These are phyloP conservation scores for Yamadazyma trypodendri DNA, from an alignment of 1,139 yeast genomes.

Conservation along the genomic window DNA sequence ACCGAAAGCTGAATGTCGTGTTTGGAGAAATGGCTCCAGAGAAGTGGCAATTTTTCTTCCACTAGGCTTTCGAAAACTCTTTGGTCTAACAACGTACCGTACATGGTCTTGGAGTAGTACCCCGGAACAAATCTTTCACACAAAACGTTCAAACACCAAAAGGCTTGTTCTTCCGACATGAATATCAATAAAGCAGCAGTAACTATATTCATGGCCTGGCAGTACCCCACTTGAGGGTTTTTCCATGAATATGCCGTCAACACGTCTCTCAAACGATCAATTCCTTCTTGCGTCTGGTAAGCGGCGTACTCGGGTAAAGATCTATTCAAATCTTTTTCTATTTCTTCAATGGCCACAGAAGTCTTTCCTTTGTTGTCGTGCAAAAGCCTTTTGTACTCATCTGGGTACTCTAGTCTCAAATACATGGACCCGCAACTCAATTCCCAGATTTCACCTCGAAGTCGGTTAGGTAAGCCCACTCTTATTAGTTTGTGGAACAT, in stretches of 20 bases:
- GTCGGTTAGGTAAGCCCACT: conserved; percentile 87
- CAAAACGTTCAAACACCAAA: conserved; percentile 82
- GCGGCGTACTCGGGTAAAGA: conserved; percentile 96
- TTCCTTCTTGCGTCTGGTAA: conserved; percentile 84
- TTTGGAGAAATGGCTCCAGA: conserved; percentile 78
- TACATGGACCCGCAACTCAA: conserved; percentile 84
- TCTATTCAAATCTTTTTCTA: conserved; percentile 91
- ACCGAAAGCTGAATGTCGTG: conserved; percentile 92
- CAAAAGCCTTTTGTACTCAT: conserved; percentile 58
- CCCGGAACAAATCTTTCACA: conserved; percentile 92
- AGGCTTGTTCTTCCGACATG: conserved; percentile 97
- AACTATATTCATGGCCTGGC: conserved; percentile 99
- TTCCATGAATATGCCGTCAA: conserved; percentile 95
- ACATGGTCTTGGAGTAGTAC: conserved; percentile 96
- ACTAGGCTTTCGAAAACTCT: conserved; percentile 89
- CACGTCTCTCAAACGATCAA: conserved; percentile 78
- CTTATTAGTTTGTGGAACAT: conserved; percentile 79
- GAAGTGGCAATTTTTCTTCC: conserved; percentile 81
- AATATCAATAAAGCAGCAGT: conserved; percentile 90
- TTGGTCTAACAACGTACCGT: conserved; percentile 93
- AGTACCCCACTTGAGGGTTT: conserved; percentile 95
- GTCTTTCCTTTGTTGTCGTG: conserved; percentile 58
- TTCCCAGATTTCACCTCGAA: conserved; percentile 97
- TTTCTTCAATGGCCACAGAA: conserved; percentile 90
- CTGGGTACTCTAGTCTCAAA: conserved; percentile 60